Evolutionary conservation across 805 yeast genomes (phyloP).

Genomic region (Yamadazyma akitaensis): DNA sequence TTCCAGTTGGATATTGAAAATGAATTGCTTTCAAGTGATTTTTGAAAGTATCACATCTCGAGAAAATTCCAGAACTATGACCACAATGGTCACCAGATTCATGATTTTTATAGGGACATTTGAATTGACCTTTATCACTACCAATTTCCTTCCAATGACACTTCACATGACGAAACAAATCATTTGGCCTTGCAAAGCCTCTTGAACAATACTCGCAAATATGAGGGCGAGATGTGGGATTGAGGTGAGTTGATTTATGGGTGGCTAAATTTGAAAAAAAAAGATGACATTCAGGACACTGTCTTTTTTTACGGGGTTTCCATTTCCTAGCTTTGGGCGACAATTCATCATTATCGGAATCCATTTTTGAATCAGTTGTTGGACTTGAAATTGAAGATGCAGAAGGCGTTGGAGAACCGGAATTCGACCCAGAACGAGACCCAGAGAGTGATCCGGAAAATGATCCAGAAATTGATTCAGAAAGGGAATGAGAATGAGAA

Average conservation of each 20-base stretch:
- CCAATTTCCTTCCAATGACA: slow-evolving; percentile 80
- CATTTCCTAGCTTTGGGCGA: slow-evolving; percentile 15
- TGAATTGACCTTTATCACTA: slow-evolving; percentile 62
- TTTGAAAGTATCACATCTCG: slow-evolving; percentile 88
- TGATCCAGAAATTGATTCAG: too few species aligned
- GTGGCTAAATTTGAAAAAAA: slow-evolving; percentile 79
- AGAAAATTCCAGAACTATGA: slow-evolving; percentile 81
- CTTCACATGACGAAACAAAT: slow-evolving; percentile 78
- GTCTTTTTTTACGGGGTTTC: slow-evolving; percentile 60
- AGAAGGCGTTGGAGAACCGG: too few species aligned
- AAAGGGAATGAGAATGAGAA: too few species aligned
- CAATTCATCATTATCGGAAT: neutral
- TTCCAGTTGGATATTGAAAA: slow-evolving; percentile 84
- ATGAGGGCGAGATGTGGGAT: slow-evolving; percentile 72
- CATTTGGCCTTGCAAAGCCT: slow-evolving; percentile 87
- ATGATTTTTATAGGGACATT: slow-evolving; percentile 67
- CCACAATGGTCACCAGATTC: slow-evolving; percentile 43
- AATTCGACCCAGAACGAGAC: too few species aligned
- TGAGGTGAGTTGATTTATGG: slow-evolving; percentile 74
- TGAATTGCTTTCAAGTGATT: slow-evolving; percentile 89
- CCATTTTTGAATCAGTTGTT: neutral
- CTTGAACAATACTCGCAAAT: slow-evolving; percentile 74
- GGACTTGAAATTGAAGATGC: neutral
- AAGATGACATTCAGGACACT: slow-evolving; percentile 66
- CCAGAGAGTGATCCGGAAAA: too few species aligned